Percentiles rank a stretch among this genome's conserved stretches.
Evolutionary conservation across 805 yeast genomes (phyloP).

Genomic region (Nakazawaea wyomingensis): DNA sequence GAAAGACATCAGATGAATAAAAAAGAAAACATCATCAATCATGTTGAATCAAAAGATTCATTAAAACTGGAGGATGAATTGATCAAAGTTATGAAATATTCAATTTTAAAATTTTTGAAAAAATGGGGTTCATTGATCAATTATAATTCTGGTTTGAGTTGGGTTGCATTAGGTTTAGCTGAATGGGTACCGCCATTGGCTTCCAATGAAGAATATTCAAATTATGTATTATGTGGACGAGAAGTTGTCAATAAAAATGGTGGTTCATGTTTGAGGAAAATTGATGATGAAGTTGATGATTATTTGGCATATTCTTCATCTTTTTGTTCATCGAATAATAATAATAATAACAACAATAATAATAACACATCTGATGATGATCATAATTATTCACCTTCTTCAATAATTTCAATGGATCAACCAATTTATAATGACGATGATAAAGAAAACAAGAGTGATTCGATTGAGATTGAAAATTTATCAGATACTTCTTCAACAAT

Average conservation of each 20-base stretch:
- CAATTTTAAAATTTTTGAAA: conserved; percentile 57
- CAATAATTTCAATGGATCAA: neutral
- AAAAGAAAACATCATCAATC: neutral
- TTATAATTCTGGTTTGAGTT: conserved; percentile 77
- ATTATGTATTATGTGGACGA: conserved; percentile 51
- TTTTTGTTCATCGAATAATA: neutral
- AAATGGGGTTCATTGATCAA: conserved; percentile 78
- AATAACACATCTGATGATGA: neutral
- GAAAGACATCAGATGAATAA: conserved; percentile 1
- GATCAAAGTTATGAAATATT: conserved; percentile 49
- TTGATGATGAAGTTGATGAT: conserved; percentile 28
- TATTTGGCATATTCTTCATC: conserved; percentile 12
- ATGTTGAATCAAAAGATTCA: conserved; percentile 24
- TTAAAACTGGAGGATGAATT: conserved; percentile 45
- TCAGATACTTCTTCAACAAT: conserved; percentile 4
- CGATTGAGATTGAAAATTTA: conserved; percentile 5
- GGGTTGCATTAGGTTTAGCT: conserved; percentile 85
- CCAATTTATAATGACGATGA: too few relatives aligned
- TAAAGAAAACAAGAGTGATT: neutral
- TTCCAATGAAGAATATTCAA: conserved; percentile 26
- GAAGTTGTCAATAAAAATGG: conserved; percentile 37
- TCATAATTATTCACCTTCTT: neutral
- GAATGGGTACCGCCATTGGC: conserved; percentile 77
- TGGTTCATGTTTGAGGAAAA: conserved; percentile 26
- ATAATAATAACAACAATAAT: too few relatives aligned